Percentiles rank a stretch among this genome's conserved stretches.
Evolutionary conservation across 2,329 filamentous ascomycete species (phyloP).

Genomic region (Didymella lethalis): DNA sequence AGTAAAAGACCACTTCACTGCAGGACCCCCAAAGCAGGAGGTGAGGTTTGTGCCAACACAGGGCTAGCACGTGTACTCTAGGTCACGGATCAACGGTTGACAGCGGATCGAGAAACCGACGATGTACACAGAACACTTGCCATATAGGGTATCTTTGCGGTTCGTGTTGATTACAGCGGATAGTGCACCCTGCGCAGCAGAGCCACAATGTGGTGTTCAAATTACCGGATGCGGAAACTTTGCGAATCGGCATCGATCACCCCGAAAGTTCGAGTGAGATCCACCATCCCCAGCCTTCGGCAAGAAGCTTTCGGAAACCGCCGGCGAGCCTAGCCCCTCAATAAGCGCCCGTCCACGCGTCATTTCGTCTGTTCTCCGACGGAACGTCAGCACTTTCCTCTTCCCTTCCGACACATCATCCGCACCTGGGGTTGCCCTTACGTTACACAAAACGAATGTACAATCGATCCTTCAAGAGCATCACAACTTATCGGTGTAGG

Average conservation of each 20-base stretch:
- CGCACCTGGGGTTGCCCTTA: slow-evolving; percentile 11
- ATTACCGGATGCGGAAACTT: background rate
- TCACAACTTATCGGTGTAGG: background rate
- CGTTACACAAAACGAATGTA: slow-evolving; percentile 20
- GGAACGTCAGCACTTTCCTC: slow-evolving; percentile 3
- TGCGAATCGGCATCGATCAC: background rate
- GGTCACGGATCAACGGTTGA: background rate
- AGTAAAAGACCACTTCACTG: slow-evolving; percentile 38
- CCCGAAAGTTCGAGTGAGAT: background rate
- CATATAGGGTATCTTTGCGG: background rate
- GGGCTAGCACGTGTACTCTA: background rate
- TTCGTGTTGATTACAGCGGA: background rate
- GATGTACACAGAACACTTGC: background rate
- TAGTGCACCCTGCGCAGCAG: background rate
- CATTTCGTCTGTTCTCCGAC: background rate
- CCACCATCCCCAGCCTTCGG: background rate
- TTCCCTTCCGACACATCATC: slow-evolving; percentile 17
- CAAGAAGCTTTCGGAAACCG: slow-evolving; percentile 6
- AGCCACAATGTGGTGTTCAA: background rate
- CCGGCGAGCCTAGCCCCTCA: slow-evolving; percentile 4
- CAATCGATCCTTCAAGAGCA: background rate
- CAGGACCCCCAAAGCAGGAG: slow-evolving; percentile 29
- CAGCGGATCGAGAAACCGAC: background rate
- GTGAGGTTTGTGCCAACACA: slow-evolving; percentile 25
- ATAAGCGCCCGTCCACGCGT: slow-evolving; percentile 15